phyloP scores from a whole-genome alignment of 208 protist genomes.

The Trypanosoma vivax region DNA sequence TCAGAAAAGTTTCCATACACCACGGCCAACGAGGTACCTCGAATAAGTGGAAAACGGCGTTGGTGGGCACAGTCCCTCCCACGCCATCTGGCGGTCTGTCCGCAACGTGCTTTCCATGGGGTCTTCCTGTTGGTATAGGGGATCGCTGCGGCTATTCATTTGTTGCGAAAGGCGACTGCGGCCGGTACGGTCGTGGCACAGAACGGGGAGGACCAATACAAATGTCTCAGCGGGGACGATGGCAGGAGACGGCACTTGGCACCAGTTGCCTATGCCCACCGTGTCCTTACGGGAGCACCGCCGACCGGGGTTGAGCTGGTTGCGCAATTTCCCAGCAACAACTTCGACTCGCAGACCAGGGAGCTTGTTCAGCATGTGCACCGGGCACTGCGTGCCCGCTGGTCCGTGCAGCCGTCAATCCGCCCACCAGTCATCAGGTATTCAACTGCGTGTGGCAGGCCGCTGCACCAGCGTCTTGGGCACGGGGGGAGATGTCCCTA shows the following conservation, averaged over 20 bases:
- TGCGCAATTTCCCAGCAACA: neutral
- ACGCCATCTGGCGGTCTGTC: too few species aligned
- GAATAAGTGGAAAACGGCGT: too few species aligned
- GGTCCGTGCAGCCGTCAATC: neutral
- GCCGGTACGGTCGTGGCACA: too few species aligned
- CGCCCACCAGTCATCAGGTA: neutral
- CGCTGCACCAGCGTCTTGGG: neutral
- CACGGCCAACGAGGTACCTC: too few species aligned
- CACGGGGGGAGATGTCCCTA: neutral
- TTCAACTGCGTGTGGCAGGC: neutral
- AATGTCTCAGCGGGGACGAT: constrained; percentile 23
- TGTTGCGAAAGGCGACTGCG: too few species aligned
- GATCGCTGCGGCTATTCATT: too few species aligned
- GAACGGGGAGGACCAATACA: neutral
- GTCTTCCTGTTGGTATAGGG: too few species aligned
- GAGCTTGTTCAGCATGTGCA: neutral
- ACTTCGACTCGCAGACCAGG: neutral
- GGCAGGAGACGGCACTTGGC: neutral
- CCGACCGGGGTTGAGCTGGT: neutral
- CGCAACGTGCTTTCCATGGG: too few species aligned
- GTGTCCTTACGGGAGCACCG: neutral
- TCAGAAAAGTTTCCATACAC: too few species aligned
- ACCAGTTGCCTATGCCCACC: neutral
- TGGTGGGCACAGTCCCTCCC: too few species aligned
- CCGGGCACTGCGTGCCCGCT: neutral